These are phyloP conservation scores for Sambucus nigra DNA, from an alignment of 129 eudicot genomes.

Conservation along the genomic window DNA sequence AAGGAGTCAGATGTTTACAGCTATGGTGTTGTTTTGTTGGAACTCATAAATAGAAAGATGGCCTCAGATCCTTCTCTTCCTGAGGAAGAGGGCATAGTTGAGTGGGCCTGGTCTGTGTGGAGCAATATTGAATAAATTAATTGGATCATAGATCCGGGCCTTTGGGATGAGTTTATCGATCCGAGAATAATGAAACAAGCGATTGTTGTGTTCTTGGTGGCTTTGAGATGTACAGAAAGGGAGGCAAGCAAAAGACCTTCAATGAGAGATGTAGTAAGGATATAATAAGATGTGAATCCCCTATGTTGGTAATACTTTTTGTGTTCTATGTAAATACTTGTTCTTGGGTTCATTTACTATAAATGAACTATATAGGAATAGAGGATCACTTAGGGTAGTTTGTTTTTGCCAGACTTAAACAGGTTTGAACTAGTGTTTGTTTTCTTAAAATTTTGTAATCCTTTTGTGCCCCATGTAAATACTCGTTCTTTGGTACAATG, in stretches of 20 bases:
- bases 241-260: constrained; percentile 62
- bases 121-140: constrained; percentile 29
- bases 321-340: too few species aligned
- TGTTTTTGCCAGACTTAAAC: too few species aligned
- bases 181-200: constrained; percentile 43
- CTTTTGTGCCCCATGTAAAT: too few species aligned
- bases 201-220: constrained; percentile 38
- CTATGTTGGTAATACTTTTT: not conserved
- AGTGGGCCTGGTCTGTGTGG: constrained; percentile 58
- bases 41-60: constrained; percentile 53
- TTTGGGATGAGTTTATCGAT: constrained; percentile 46
- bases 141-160: constrained; percentile 39
- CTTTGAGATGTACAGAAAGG: constrained; percentile 63
- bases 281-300: constrained; percentile 24
- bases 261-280: constrained; percentile 76
- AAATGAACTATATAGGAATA: too few species aligned
- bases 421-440: too few species aligned
- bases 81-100: constrained; percentile 44
- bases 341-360: too few species aligned
- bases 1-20: constrained; percentile 84
- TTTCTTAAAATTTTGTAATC: too few species aligned
- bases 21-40: constrained; percentile 82
- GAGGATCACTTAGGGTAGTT: too few species aligned
- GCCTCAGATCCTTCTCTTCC: constrained; percentile 40
- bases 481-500: too few species aligned